Evolutionary conservation across 1,139 yeast species (phyloP).

Genomic region (Protomyces gravidus): DNA sequence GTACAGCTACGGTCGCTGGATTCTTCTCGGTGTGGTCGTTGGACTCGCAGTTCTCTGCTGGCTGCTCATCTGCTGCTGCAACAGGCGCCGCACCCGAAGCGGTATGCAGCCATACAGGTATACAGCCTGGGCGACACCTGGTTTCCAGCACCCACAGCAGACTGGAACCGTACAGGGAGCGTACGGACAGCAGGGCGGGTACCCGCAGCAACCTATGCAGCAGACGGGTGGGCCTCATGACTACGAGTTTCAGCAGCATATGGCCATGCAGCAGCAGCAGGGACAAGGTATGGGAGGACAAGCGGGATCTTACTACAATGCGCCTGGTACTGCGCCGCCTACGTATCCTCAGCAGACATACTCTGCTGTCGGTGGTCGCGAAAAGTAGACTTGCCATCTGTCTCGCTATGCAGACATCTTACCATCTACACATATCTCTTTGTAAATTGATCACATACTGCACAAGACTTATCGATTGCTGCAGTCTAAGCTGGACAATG

Average conservation of each 20-base stretch:
- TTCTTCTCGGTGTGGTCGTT: constrained; percentile 22
- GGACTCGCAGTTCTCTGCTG: constrained; percentile 20
- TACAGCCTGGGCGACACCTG: constrained; percentile 29
- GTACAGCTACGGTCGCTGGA: constrained; percentile 24
- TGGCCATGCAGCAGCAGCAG: neutral
- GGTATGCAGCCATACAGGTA: constrained; percentile 27
- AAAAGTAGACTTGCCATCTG: neutral
- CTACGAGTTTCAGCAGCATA: neutral
- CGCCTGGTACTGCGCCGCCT: neutral
- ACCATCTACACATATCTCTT: neutral
- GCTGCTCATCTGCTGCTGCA: constrained; percentile 22
- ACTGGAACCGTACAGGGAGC: constrained; percentile 5
- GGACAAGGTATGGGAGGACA: neutral
- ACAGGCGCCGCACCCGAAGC: constrained; percentile 5
- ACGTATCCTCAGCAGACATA: neutral
- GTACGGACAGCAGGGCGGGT: neutral
- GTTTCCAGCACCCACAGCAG: constrained; percentile 23
- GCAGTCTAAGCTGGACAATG: neutral
- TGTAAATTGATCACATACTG: neutral
- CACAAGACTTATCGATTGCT: neutral
- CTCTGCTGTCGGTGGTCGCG: neutral
- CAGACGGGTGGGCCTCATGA: constrained; percentile 5
- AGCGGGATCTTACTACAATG: neutral
- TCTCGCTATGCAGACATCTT: no score
- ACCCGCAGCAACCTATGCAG: constrained; percentile 15